These are phyloP conservation scores for Penicillium simplicissimum DNA, from an alignment of 495 filamentous ascomycete species.

Conservation along the genomic window DNA sequence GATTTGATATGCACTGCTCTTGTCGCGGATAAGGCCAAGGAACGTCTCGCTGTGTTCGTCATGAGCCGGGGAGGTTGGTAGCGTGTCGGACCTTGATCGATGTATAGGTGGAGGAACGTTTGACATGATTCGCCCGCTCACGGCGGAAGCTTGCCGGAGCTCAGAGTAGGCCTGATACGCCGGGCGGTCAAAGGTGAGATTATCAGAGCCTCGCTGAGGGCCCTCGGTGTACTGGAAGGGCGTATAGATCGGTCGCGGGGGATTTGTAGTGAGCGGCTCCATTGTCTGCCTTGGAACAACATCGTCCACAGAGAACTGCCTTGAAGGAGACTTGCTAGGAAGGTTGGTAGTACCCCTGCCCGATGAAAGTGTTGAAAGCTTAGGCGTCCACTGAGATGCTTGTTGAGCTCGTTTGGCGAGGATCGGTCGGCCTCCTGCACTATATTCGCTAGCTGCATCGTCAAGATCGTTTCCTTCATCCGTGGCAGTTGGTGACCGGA, in stretches of 20 bases:
- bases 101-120: slow-evolving; percentile 26
- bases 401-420: slow-evolving; percentile 23
- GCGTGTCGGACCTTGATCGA: slow-evolving; percentile 19
- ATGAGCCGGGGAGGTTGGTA: slow-evolving; percentile 18
- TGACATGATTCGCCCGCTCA: slow-evolving; percentile 47
- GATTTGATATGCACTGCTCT: slow-evolving; percentile 42
- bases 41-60: slow-evolving; percentile 45
- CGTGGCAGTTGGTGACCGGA: slow-evolving; percentile 6
- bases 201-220: slow-evolving; percentile 47
- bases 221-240: slow-evolving; percentile 51
- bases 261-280: slow-evolving; percentile 38
- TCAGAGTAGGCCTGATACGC: slow-evolving; percentile 51
- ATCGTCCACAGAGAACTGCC: slow-evolving; percentile 27
- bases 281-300: slow-evolving; percentile 23
- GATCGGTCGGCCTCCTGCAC: slow-evolving; percentile 52
- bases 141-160: slow-evolving; percentile 44
- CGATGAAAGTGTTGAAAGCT: slow-evolving; percentile 14
- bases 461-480: slow-evolving; percentile 31
- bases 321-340: slow-evolving; percentile 27
- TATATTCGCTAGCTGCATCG: slow-evolving; percentile 38
- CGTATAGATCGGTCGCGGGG: slow-evolving; percentile 49
- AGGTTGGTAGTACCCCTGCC: slow-evolving; percentile 11
- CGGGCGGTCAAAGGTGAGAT: slow-evolving; percentile 39
- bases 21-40: slow-evolving; percentile 48
- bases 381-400: slow-evolving; percentile 18